phyloP scores from a whole-genome alignment of 1,139 yeast species.

The Pichia sp. region DNA sequence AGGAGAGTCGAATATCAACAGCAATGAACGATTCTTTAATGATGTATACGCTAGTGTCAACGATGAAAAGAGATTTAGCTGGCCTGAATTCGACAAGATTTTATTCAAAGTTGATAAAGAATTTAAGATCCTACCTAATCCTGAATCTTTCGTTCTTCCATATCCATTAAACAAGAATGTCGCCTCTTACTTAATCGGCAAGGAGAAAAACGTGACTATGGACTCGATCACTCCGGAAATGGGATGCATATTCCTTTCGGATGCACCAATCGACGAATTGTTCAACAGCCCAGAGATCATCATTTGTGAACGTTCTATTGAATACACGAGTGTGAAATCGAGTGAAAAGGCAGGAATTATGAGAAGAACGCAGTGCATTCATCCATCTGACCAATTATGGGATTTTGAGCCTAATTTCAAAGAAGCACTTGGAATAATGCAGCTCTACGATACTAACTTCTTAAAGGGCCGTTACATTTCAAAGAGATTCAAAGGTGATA shows the following conservation, averaged over 20 bases:
- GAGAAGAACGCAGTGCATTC: background rate
- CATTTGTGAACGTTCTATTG: conserved; percentile 2
- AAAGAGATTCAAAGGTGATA: background rate
- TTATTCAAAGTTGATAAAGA: background rate
- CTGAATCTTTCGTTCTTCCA: background rate
- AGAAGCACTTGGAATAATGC: background rate
- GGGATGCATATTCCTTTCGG: background rate
- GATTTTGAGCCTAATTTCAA: background rate
- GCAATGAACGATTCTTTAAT: background rate
- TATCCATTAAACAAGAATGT: conserved; percentile 4
- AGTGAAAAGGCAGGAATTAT: background rate
- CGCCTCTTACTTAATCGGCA: too few species aligned
- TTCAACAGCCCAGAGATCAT: background rate
- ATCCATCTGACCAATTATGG: conserved; percentile 6
- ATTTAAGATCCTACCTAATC: background rate
- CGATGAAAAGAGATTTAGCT: background rate
- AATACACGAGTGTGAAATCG: background rate
- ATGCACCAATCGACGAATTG: background rate
- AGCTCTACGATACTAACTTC: background rate
- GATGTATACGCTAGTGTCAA: background rate
- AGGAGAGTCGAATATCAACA: background rate
- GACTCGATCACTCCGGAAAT: too few species aligned
- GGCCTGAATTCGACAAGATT: background rate
- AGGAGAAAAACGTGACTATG: too few species aligned
- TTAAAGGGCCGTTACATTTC: background rate